These are phyloP conservation scores for Mortierella sp. DNA, from an alignment of 371 early-diverging fungal genomes.

Conservation along the genomic window DNA sequence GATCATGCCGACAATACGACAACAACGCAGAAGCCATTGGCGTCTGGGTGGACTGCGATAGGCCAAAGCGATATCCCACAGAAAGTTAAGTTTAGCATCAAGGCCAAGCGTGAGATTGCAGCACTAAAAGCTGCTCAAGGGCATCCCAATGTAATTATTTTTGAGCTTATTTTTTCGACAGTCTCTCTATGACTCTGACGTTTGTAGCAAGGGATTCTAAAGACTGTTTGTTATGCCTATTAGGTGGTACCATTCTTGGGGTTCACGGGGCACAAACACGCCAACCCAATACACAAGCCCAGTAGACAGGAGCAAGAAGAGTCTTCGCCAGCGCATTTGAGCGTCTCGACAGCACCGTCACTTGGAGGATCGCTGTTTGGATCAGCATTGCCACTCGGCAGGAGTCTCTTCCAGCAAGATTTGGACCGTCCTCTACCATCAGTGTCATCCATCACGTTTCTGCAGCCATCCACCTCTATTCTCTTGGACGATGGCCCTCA, in stretches of 20 bases:
- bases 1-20: neutral
- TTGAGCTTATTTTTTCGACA: too few relatives aligned
- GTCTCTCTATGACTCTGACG: neutral
- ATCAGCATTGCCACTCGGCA: slow-evolving; percentile 17
- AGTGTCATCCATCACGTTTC: neutral
- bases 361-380: slow-evolving; percentile 26
- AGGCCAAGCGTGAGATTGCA: slow-evolving; percentile 44
- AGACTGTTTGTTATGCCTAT: neutral
- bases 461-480: neutral
- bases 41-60: neutral
- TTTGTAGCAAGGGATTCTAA: neutral
- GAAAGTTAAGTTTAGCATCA: slow-evolving; percentile 35
- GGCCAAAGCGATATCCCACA: slow-evolving; percentile 18
- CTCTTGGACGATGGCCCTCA: neutral
- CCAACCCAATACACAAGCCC: slow-evolving; percentile 21
- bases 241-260: slow-evolving; percentile 49
- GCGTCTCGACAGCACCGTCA: neutral
- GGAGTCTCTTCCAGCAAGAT: slow-evolving; percentile 30
- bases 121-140: slow-evolving; percentile 51
- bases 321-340: neutral
- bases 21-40: neutral
- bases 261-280: slow-evolving; percentile 21
- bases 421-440: neutral
- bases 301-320: neutral
- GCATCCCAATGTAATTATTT: slow-evolving; percentile 38